Evolutionary conservation across 441 rosid genomes (phyloP).

Genomic region (Rhodomyrtus psidioides): DNA sequence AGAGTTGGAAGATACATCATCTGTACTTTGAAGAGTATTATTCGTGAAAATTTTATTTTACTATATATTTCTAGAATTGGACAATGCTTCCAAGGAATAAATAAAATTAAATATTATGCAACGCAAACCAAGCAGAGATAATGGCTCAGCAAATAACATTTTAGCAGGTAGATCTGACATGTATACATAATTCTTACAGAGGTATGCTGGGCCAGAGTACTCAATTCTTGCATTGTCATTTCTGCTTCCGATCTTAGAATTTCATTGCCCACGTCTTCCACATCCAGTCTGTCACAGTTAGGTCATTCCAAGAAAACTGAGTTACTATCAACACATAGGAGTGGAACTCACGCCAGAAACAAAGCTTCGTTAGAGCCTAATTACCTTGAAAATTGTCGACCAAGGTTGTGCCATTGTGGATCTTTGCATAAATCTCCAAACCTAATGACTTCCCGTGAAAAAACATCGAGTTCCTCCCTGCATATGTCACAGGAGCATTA

Average conservation of each 20-base stretch:
- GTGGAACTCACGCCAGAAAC: neutral
- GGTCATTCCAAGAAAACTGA: constrained; percentile 1
- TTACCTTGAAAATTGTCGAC: constrained; percentile 64
- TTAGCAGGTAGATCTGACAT: neutral
- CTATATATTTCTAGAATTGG: neutral
- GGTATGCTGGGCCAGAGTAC: constrained; percentile 60
- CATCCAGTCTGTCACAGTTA: constrained; percentile 45
- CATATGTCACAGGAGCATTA: neutral
- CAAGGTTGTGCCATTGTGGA: constrained; percentile 83
- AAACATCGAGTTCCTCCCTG: constrained; percentile 80
- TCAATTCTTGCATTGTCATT: constrained; percentile 50
- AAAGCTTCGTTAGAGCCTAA: constrained; percentile 3
- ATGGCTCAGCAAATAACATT: neutral
- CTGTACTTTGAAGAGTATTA: neutral
- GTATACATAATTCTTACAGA: constrained; percentile 40
- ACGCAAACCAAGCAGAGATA: neutral
- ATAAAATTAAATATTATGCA: neutral
- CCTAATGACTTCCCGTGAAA: constrained; percentile 69
- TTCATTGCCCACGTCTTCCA: constrained; percentile 25
- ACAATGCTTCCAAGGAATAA: neutral
- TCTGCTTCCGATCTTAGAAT: constrained; percentile 48
- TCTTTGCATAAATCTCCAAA: constrained; percentile 87
- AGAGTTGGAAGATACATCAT: neutral
- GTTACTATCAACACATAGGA: neutral
- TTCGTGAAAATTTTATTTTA: neutral